A percentile compares a stretch with the other conserved stretches of the same genome.
Conservation (phyloP, 2,329 filamentous ascomycete species). For the Diplodia scrobiculata region DNA sequence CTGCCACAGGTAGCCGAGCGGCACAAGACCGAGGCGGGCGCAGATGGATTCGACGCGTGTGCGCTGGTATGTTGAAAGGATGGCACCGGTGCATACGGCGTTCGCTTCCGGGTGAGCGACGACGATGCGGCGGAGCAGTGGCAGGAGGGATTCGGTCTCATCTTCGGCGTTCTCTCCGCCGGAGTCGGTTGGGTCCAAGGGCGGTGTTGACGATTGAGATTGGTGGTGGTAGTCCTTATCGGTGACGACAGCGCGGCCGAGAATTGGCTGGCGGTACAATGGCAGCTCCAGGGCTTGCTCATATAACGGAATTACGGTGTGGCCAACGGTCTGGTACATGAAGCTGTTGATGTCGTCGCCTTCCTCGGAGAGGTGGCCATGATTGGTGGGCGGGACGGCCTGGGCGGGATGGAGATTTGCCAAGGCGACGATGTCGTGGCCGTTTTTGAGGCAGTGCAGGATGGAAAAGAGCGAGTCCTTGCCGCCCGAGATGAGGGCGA, state of each 20-base stretch:
- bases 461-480: conserved; percentile 97
- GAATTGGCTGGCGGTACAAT: conserved; percentile 77
- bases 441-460: conserved; percentile 83
- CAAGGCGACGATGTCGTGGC: conserved; percentile 81
- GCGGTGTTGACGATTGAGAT: neutral
- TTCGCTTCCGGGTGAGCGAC: conserved; percentile 74
- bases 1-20: conserved; percentile 90
- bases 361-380: conserved; percentile 42
- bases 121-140: conserved; percentile 69
- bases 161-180: conserved; percentile 53
- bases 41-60: conserved; percentile 94
- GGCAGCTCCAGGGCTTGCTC: conserved; percentile 75
- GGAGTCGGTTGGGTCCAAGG: too few relatives aligned
- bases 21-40: conserved; percentile 75
- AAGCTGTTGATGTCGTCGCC: conserved; percentile 84
- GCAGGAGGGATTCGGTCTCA: conserved; percentile 85
- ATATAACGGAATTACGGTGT: conserved; percentile 83
- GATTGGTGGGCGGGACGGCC: conserved; percentile 32
- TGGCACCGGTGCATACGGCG: conserved; percentile 86
- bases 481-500: conserved; percentile 90
- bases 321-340: conserved; percentile 99
- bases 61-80: conserved; percentile 92
- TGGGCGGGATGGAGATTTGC: conserved; percentile 78
- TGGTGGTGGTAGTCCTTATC: conserved; percentile 65
- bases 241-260: conserved; percentile 69